These are phyloP conservation scores for Tagetes patula DNA, from an alignment of 129 eudicot genomes.

Conservation along the genomic window DNA sequence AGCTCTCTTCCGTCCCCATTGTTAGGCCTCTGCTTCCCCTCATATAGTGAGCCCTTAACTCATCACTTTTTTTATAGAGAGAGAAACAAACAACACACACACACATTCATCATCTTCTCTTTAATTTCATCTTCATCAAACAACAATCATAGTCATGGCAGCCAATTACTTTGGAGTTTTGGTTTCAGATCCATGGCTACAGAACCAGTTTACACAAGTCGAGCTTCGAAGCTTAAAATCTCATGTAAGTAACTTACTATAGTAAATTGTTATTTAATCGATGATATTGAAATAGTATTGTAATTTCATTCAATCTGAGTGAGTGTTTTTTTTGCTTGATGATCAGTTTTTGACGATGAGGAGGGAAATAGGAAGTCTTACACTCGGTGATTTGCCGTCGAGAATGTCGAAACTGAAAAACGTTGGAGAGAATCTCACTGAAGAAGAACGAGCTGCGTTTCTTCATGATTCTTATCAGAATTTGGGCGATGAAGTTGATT, in stretches of 20 bases:
- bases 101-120: not conserved
- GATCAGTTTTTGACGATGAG: constrained; percentile 71
- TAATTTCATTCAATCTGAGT: not conserved
- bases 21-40: constrained; percentile 46
- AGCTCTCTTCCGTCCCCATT: constrained; percentile 71
- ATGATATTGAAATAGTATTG: not conserved
- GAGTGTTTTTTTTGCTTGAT: constrained; percentile 10
- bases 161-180: constrained; percentile 76
- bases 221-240: constrained; percentile 88
- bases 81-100: constrained; percentile 3
- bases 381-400: constrained; percentile 73
- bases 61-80: constrained; percentile 19
- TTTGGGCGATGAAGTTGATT: constrained; percentile 82
- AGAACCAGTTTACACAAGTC: constrained; percentile 96
- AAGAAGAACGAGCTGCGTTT: constrained; percentile 72
- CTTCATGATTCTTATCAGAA: constrained; percentile 67
- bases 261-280: constrained; percentile 6
- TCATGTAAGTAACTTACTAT: constrained; percentile 48
- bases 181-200: constrained; percentile 99
- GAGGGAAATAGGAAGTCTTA: constrained; percentile 77
- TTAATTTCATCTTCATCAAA: constrained; percentile 9
- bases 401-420: constrained; percentile 87
- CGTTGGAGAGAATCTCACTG: constrained; percentile 83
- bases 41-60: constrained; percentile 21
- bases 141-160: constrained; percentile 40